Conservation (phyloP, 768 basidiomycete genomes). For the Glaciozyma antarctica region DNA sequence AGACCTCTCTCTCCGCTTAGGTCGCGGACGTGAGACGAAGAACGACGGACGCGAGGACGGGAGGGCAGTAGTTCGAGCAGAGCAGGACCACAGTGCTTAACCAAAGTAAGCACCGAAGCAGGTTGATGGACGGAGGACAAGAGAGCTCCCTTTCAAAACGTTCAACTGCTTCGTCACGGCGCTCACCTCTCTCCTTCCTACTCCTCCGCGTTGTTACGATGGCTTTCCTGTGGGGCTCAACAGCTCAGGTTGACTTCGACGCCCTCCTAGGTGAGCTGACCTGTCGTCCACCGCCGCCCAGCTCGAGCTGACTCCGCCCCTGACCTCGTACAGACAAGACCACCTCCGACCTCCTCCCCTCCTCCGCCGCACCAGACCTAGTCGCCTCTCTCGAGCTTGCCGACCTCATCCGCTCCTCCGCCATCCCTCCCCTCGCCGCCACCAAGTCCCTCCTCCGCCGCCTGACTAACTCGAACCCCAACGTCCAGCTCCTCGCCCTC, state of each 20-base stretch:
- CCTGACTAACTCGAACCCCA: constrained; percentile 87
- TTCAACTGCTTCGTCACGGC: too few species aligned
- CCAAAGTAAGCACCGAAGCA: too few species aligned
- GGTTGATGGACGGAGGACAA: too few species aligned
- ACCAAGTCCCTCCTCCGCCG: constrained; percentile 80
- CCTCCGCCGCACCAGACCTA: constrained; percentile 79
- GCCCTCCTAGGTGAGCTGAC: constrained; percentile 11
- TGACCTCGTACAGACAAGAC: constrained; percentile 60
- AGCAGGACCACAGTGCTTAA: too few species aligned
- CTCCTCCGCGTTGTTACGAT: background rate
- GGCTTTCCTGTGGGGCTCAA: constrained; percentile 23
- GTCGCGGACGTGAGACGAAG: too few species aligned
- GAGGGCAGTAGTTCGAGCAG: too few species aligned
- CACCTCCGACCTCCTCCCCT: constrained; percentile 79
- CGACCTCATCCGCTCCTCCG: constrained; percentile 89
- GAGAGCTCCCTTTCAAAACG: too few species aligned
- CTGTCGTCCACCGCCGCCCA: background rate
- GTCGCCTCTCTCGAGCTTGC: constrained; percentile 81
- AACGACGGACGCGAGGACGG: too few species aligned
- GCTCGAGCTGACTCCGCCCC: constrained; percentile 16
- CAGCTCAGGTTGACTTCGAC: constrained; percentile 14
- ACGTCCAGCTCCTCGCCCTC: constrained; percentile 39
- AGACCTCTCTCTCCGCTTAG: too few species aligned
- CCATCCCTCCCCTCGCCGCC: constrained; percentile 70
- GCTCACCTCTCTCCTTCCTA: background rate